Conservation (phyloP, 225 moss, liverwort and hornwort genomes). For the Asterella californica region DNA sequence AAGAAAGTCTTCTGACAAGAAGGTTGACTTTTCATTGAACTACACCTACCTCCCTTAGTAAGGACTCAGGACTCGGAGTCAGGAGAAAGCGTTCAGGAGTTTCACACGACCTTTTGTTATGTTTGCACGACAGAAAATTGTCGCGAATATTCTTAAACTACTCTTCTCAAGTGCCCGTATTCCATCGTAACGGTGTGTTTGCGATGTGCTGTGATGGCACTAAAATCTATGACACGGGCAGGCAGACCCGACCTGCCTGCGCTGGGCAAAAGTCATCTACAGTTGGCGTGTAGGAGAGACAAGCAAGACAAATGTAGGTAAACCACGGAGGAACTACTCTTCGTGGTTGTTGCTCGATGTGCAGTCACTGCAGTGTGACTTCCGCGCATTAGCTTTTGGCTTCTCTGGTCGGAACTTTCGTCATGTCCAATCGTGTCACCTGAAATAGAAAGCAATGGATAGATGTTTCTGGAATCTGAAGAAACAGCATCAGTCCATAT, state of each 20-base stretch:
- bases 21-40: conserved; percentile 11
- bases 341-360: too few species aligned
- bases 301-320: not conserved
- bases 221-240: not conserved
- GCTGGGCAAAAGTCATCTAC: not conserved
- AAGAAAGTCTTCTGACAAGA: conserved; percentile 3
- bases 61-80: too few species aligned
- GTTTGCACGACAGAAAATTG: not conserved
- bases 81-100: not conserved
- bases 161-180: not conserved
- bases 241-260: not conserved
- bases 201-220: not conserved
- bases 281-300: not conserved
- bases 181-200: not conserved
- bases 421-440: too few species aligned
- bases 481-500: not conserved
- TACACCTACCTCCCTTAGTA: too few species aligned
- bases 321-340: too few species aligned
- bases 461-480: not conserved
- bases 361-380: too few species aligned
- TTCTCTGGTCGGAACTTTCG: not conserved
- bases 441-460: not conserved
- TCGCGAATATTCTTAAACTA: not conserved
- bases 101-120: not conserved
- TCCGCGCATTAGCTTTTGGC: not conserved